Evolutionary conservation across 2,329 filamentous ascomycete genomes (phyloP), one percentile per base, ranked within the genome.

Genomic region (Penicillium sp.): DNA sequence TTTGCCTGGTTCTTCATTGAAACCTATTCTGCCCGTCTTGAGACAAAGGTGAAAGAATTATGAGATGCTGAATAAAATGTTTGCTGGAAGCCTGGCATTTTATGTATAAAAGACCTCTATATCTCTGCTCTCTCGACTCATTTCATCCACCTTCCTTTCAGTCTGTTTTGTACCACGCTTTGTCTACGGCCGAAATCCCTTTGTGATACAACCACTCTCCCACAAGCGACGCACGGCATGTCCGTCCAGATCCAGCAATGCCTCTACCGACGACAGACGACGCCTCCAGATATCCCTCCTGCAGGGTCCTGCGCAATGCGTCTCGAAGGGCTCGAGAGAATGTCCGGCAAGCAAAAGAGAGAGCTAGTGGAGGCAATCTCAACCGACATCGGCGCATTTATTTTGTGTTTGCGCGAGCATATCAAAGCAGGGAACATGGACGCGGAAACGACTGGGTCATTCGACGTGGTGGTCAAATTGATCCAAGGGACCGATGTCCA

Each of bases 391-490:
- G 50, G 57, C 16, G 57, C 59, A 0, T 61, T 60, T 3, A 65
- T 73, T 18, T 62, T 65, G 40, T 58, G 49, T 28, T 65, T 73
- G 44, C 59, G 60, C 13, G 56, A 60, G 14, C 62, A 68, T 16
- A 40, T 62, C 14, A 56, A 58, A n/a, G 51, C 51, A 4, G 67
- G 65, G 1, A 61, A 48, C 8, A 60, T 73, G 4, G 47, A 36
- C 22, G 13, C 53, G 1, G 39, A 53, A 4, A 58, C 70, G 28
- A 66, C 65, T 0, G 36, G 35, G 0, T 61, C 66, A 2, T 59
- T 70, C 30, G 57, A 69, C 48, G 33, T 56, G 1, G 50, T 72
- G 16, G 59, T 70, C 41, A 44, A 55, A 5, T 62, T 50, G 16
- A 65, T 73, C 44, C 54, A 50, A 24, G 53, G 46, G 11, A 60